These are phyloP conservation scores for Dimargaris cristalligena DNA, from an alignment of 192 early-diverging fungal genomes.

Conservation along the genomic window DNA sequence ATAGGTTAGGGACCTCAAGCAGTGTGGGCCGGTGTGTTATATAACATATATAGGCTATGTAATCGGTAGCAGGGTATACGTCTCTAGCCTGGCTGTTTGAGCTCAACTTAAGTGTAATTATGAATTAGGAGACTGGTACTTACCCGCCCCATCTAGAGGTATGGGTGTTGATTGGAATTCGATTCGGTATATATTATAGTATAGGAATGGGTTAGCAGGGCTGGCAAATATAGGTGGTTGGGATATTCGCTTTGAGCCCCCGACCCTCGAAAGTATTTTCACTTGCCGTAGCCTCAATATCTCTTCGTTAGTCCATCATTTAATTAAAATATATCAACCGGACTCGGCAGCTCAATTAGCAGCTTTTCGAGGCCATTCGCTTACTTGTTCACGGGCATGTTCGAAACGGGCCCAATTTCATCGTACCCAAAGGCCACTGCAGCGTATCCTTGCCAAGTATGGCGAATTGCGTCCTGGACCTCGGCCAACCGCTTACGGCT, in stretches of 20 bases:
- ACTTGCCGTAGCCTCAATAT: too few relatives aligned
- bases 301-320: too few relatives aligned
- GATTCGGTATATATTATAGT: not conserved
- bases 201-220: not conserved
- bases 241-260: too few relatives aligned
- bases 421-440: constrained; percentile 25
- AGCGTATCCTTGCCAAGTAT: constrained; percentile 29
- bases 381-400: constrained; percentile 25
- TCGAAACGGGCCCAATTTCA: constrained; percentile 26
- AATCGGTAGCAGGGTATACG: not conserved
- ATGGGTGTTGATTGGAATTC: too few relatives aligned
- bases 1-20: not conserved
- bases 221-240: not conserved
- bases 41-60: not conserved
- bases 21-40: not conserved
- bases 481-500: not conserved
- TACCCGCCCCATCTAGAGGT: not conserved
- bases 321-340: not conserved
- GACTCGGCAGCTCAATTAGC: not conserved
- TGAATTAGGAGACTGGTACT: not conserved
- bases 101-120: not conserved
- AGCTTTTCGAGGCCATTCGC: too few relatives aligned
- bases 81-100: not conserved
- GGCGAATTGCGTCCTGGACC: constrained; percentile 24
- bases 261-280: too few relatives aligned